Conservation (phyloP, 345 rosid genomes). For the Eucalyptus pauciflora region DNA sequence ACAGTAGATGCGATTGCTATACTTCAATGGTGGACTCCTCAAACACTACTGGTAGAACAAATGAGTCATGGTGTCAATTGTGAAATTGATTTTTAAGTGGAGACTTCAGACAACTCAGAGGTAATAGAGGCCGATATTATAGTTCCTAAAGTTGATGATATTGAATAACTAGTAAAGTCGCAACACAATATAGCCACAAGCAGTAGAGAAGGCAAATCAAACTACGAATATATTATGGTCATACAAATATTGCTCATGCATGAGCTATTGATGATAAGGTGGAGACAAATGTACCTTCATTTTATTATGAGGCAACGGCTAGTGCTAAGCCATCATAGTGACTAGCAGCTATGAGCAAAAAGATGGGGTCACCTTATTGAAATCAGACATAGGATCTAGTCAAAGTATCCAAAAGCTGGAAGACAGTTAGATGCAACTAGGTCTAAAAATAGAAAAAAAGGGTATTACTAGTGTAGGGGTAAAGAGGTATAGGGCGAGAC, state of each 20-base stretch:
- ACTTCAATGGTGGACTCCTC: too few relatives aligned
- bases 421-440: background rate
- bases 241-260: too few relatives aligned
- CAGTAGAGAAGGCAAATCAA: too few relatives aligned
- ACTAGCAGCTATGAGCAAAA: background rate
- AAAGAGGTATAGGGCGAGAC: too few relatives aligned
- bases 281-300: background rate
- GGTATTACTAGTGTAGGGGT: background rate
- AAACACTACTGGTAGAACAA: background rate
- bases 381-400: background rate
- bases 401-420: background rate
- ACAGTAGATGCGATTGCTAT: too few relatives aligned
- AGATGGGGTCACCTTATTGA: background rate
- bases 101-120: too few relatives aligned
- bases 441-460: background rate
- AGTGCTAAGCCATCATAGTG: rapidly evolving
- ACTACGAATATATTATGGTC: too few relatives aligned
- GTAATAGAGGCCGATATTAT: background rate
- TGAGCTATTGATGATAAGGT: background rate
- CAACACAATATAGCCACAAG: background rate
- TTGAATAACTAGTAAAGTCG: background rate
- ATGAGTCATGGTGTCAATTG: background rate
- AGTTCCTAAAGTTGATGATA: background rate
- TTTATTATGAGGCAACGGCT: background rate
- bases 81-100: background rate